Percentiles rank a stretch among this genome's conserved stretches.
phyloP scores from a whole-genome alignment of 139 green algal genomes.

The Chlorella sp. region DNA sequence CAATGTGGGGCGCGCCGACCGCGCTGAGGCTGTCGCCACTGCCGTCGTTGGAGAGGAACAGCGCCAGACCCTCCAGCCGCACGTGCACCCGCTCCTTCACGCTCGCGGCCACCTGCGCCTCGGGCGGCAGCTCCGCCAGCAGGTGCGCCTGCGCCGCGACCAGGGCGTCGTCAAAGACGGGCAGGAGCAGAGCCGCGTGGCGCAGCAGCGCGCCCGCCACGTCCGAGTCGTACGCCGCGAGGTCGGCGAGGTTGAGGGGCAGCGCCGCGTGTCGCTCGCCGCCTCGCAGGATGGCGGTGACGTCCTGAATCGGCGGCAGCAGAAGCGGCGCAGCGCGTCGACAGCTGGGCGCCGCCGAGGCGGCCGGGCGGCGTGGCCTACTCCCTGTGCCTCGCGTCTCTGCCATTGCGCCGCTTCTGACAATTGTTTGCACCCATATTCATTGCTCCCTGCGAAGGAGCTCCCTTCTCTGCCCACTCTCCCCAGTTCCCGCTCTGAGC shows the following conservation, averaged over 20 bases:
- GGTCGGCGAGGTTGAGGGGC: conserved; percentile 43
- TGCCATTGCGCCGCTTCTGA: no score
- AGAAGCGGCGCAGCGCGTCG: no score
- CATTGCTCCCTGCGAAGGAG: no score
- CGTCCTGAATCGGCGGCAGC: no score
- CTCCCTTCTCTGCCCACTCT: no score
- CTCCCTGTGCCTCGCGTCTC: no score
- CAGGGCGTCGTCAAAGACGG: conserved; percentile 45
- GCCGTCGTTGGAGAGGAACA: conserved; percentile 31
- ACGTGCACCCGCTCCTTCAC: conserved; percentile 57
- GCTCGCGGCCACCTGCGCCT: background rate
- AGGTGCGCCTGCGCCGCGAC: conserved; percentile 43
- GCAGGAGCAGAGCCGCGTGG: conserved; percentile 31
- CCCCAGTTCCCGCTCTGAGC: no score
- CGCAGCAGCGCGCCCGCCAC: conserved; percentile 39
- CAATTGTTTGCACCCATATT: no score
- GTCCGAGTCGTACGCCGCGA: conserved; percentile 28
- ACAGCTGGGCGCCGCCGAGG: no score
- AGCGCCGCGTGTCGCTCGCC: no score
- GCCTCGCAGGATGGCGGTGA: no score
- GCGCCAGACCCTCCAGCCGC: conserved; percentile 50
- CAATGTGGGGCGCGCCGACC: conserved; percentile 56
- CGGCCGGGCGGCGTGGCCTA: no score
- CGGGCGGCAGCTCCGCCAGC: background rate
- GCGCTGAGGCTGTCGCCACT: conserved; percentile 37